Evolutionary conservation across 2,329 filamentous ascomycete genomes (phyloP).

Genomic region (Davidsoniella virescens): DNA sequence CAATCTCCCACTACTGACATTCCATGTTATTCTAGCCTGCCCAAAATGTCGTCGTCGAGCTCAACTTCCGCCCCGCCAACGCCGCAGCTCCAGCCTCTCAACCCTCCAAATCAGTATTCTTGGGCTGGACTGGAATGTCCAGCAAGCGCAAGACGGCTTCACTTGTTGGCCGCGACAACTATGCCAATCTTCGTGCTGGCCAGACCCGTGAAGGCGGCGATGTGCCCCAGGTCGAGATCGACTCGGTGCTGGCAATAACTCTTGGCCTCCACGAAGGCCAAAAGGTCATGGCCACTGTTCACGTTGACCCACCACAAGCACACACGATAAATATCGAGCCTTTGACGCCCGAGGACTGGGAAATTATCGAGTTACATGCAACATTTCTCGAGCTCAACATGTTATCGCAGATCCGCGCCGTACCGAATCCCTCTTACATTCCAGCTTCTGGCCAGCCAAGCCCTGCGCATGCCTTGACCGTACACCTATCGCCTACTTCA

Average conservation of each 20-base stretch:
- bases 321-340: conserved; percentile 97
- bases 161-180: conserved; percentile 57
- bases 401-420: conserved; percentile 75
- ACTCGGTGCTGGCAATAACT: conserved; percentile 64
- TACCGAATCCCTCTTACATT: conserved; percentile 66
- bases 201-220: conserved; percentile 55
- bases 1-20: not conserved
- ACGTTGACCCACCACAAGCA: conserved; percentile 77
- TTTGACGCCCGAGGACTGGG: conserved; percentile 89
- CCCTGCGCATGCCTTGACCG: conserved; percentile 61
- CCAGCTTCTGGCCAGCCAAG: conserved; percentile 33
- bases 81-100: conserved; percentile 28
- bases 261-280: conserved; percentile 68
- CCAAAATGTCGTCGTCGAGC: conserved; percentile 92
- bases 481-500: conserved; percentile 88
- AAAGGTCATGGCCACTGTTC: conserved; percentile 55
- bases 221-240: conserved; percentile 63
- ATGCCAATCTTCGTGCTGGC: conserved; percentile 41
- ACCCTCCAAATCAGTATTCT: conserved; percentile 52
- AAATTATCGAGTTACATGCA: conserved; percentile 94
- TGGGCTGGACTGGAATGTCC: conserved; percentile 96
- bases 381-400: conserved; percentile 92
- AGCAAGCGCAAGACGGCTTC: conserved; percentile 69
- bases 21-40: conserved; percentile 44
- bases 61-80: conserved; percentile 46